Base-by-base conservation (phyloP, 306 rosid genomes). In the Vachellia pachyceras region DNA sequence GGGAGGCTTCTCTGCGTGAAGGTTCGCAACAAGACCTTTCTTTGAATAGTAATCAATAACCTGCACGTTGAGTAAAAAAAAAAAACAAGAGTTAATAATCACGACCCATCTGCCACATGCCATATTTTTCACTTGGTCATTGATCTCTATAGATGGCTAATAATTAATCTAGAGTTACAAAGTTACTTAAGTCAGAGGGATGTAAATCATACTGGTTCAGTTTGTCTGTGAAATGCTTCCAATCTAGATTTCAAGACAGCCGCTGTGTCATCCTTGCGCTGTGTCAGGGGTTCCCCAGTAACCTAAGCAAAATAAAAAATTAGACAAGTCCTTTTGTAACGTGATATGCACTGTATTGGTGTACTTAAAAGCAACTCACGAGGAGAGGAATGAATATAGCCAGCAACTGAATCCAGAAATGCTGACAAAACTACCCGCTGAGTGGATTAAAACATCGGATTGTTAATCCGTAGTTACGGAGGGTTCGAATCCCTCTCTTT, bases 181-280 rank as follows among this genome's bases (percentile, higher is more conserved):
- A 55, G 70, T 29, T 23, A 41, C 17, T 68, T 5, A 60, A 63
- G 64, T 3, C 5, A 49, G 39, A 50, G 18, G 35, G 79, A 49
- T 79, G 44, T 23, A 82, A 54, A 79, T 76, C 82, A 79, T 92
- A 92, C 97, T 0, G 97, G 97, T 77, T 91, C 90, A 29, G 97
- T 92, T 88, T 92, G 94, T 88, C 72, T 89, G 88, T 92, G 97
- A 60, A 92, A 92, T 52, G 94, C 90, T 82, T 91, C 97, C 84
- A 92, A 87, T 76, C 97, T 88, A 66, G 95, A 92, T 83, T 80
- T 91, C 57, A 92, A 92, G 80, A 91, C 95, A 12, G 87, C 90
- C 11, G 97, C 92, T 71, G 94, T 92, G 78, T 92, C 97, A 73
- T 92, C 97, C 90, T 91, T 92, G 5, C 97, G 94, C 88, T 92